Base-by-base conservation (phyloP, 2,329 filamentous ascomycete genomes). In the Phaeophleospora eucalypticola region DNA sequence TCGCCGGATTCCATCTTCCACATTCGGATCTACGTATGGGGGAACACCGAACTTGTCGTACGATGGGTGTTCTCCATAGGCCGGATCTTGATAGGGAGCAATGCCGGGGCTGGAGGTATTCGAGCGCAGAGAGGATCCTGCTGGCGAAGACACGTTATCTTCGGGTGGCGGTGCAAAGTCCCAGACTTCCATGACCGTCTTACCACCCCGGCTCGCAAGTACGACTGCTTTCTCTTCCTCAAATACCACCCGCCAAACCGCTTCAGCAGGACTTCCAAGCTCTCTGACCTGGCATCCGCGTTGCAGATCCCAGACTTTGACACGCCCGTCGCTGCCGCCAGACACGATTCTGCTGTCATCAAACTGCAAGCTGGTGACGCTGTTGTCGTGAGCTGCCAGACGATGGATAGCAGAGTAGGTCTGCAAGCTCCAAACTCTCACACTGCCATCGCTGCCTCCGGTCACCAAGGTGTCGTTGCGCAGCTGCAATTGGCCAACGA, bases 151-250 rank as follows among this genome's bases (percentile, higher is more conserved):
- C 24, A 52, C 35, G 19, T 54, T 45, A 18, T 52, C 44, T n/a
- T 65, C 86, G 48, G 88, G 84, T 0, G 89, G 88, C 12, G 91
- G 90, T 3, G 91, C 89, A 66, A 96, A 96, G 8, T 87, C 91
- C 89, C 89, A 96, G 3, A 96, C 89, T 83, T 98, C 93, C 93
- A 98, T 98, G 53, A 97, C 86, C 0, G 94, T 97, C 53, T 90
- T 83, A 46, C 83, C 84, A 43, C 82, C 82, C 50, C 91, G 80
- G 59, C 89, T 85, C 7, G 93, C 93, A 77, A 98, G 87, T 24
- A 95, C 91, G 21, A 98, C 91, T 48, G 91, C 95, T 68, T 96
- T 97, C 69, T 98, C 93, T 56, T 95, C 91, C 65, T 98, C 93
- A 66, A 98, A 98, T 0, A 94, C 93, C 27, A 98, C 91, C 49